phyloP scores from a whole-genome alignment of 1,139 yeast species.

The Magnusiomyces ingens region DNA sequence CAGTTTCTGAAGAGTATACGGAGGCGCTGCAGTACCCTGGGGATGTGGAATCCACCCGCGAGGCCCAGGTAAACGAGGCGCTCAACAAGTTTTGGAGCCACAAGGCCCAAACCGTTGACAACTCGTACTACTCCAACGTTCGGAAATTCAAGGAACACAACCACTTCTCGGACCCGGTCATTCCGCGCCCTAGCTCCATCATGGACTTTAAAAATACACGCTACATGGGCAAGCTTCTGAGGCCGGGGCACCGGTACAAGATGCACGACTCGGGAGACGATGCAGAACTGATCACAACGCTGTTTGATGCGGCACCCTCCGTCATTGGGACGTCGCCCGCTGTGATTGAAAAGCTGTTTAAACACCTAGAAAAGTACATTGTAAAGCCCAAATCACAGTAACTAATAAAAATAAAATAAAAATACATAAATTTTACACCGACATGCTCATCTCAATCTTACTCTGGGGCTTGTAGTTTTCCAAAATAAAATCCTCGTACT shows the following conservation, averaged over 20 bases:
- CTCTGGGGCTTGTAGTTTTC: constrained; percentile 73
- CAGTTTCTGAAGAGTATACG: neutral
- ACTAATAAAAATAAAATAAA: neutral
- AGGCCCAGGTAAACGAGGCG: no score
- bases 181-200: neutral
- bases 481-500: constrained; percentile 78
- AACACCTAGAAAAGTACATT: neutral
- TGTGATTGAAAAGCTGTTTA: neutral
- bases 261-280: neutral
- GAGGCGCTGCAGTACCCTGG: constrained; percentile 1
- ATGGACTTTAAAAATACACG: constrained; percentile 1
- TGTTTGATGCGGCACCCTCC: constrained; percentile 1
- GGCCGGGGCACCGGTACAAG: constrained; percentile 2
- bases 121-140: no score
- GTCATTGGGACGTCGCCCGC: neutral
- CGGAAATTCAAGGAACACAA: no score
- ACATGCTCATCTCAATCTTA: constrained; percentile 81
- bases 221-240: neutral
- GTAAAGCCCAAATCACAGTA: neutral
- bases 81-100: no score
- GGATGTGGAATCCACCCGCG: neutral
- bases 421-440: constrained; percentile 36
- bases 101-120: no score
- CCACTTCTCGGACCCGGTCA: no score
- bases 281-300: neutral